These are phyloP conservation scores for Phytophthora fragariaefolia DNA, from an alignment of 352 stramenopile genomes.

Conservation along the genomic window DNA sequence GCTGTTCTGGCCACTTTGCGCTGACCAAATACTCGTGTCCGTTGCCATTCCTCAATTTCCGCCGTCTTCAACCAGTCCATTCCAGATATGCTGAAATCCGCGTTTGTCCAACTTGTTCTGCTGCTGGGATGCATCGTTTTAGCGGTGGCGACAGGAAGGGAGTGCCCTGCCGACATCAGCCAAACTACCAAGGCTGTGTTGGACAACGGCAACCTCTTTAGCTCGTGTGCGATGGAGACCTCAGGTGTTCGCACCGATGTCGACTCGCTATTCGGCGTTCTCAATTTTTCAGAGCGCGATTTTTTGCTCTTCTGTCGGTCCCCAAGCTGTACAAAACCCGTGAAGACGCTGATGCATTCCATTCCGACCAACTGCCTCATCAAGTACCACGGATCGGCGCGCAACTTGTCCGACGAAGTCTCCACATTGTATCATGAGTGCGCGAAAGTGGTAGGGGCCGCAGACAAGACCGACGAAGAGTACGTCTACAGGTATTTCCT, in stretches of 20 bases:
- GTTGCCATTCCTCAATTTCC: too few relatives aligned
- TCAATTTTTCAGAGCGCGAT: conserved; percentile 2
- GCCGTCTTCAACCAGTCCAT: too few relatives aligned
- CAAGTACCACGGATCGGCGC: conserved; percentile 1
- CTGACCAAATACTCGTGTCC: too few relatives aligned
- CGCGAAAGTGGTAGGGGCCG: not conserved
- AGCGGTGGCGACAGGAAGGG: too few relatives aligned
- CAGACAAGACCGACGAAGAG: not conserved
- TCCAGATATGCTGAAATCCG: too few relatives aligned
- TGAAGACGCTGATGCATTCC: conserved; percentile 1
- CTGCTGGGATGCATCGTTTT: too few relatives aligned
- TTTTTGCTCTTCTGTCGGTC: conserved; percentile 21
- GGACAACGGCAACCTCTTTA: conserved; percentile 10
- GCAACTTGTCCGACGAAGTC: conserved; percentile 2
- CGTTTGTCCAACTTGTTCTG: too few relatives aligned
- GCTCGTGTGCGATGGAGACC: conserved; percentile 5
- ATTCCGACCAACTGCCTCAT: conserved; percentile 1
- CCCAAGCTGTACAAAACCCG: conserved; percentile 4
- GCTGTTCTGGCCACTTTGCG: too few relatives aligned
- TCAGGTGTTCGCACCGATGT: not conserved
- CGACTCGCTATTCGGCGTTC: conserved; percentile 15
- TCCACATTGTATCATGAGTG: not conserved
- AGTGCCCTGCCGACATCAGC: too few relatives aligned
- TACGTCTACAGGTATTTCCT: conserved; percentile 13
- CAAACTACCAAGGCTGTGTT: too few relatives aligned